Base-by-base conservation (phyloP, 1,284 basidiomycete genomes). In the Pisolithus thermaeus region DNA sequence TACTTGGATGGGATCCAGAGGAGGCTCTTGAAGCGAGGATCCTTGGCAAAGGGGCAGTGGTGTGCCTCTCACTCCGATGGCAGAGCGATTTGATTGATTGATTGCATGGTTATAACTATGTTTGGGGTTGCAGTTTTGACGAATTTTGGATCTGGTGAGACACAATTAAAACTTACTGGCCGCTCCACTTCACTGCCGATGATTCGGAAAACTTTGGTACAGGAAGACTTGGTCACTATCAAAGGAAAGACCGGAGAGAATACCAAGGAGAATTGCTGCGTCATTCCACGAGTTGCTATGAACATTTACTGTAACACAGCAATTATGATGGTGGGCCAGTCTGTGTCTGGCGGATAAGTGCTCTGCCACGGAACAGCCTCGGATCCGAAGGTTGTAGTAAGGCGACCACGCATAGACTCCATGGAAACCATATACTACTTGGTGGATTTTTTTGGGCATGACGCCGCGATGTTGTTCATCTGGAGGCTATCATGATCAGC, bases 1-100 rank as follows among this genome's bases (percentile, higher is more conserved):
- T 54, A 54, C 20, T 7, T 20, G 68, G 69, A 51, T 35, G 35
- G 22, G 25, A 42, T 7, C 14, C 14, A 43, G 23, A 12, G 5
- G 4, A 45, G 52, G 12, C 12, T 46, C 3, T 38, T n/a, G 36
- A 18, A 46, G 20, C 9, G 28, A 32, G 7, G n/a, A 30, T 36
- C 44, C 32, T 46, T 20, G 30, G 44, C 30, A 18, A 46, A 23
- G 44, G 23, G 44, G 44, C 44, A 32, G 32, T 46, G 23, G 4
- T 14, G 32, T 35, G 32, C 12, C 32, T 35, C 32, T 35, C 30
- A 30, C 11, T 30, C 8, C 12, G 30, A 23, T 41, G 8, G 42
- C 8, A 27, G 16, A 6, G 27, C 5, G 38, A 25, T 43, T 43
- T n/a, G 23, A 27, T 43, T 18, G 37, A 38, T 38, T 28, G 42